Evolutionary conservation across 371 early-diverging fungal species (phyloP), one percentile per base, ranked within the genome.

Genomic region (Mucor plumbeus): DNA sequence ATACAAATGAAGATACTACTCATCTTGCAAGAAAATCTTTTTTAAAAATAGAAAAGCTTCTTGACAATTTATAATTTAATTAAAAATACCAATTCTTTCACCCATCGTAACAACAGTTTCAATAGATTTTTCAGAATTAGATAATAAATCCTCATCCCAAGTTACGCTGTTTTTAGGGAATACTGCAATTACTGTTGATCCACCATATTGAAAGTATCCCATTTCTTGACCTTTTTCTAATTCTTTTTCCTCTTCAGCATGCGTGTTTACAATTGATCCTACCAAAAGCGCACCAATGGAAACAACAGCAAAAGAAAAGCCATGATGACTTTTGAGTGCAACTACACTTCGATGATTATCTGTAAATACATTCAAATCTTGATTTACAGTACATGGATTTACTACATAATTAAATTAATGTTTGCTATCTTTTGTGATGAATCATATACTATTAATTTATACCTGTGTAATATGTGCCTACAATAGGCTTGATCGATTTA

Each of bases 191-290:
- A 88, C 83, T 2, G 91, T 92, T 4, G 87, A 86, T 1, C 91
- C 91, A 31, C 87, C 85, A 57, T 87, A 88, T 17, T 79, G 78
- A 70, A 89, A 88, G 60, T 86, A 91, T 15, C 93, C 92, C 48
- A 87, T 81, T 65, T 93, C 93, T 62, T 92, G 89, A 0, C 84
- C 84, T 58, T 82, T 83, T 55, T 67, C 43, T 5, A 83, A 39
- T 19, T 57, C 65, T 14, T 71, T 73, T n/a, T 77, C 80, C 5
- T 64, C 68, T 6, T 69, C 59, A 5, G 77, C 79, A 10, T 82
- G 71, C 7, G 86, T 82, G 59, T 81, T 59, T 8, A 74, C 74
- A 40, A 85, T 78, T 0, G 86, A 82, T 9, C 86, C 86, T 2
- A 85, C 84, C 63, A 77, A 63, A 17, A 82, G 63, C 3, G 83